These are phyloP conservation scores for Dothistroma septosporum DNA, from an alignment of 2,329 filamentous ascomycete genomes.

Conservation along the genomic window DNA sequence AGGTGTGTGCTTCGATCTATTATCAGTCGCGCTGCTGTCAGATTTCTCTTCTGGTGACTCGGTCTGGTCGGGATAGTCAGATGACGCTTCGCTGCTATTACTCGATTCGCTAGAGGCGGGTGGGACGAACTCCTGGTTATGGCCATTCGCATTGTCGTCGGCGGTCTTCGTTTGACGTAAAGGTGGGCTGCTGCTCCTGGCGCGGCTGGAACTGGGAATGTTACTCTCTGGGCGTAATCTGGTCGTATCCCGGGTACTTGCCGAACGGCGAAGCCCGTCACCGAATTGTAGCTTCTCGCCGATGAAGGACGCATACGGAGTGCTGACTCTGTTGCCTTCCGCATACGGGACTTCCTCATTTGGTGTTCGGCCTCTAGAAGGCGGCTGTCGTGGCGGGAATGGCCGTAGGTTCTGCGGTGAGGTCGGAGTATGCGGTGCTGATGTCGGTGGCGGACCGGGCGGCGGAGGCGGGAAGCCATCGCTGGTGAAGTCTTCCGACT, in stretches of 20 bases:
- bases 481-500: slow-evolving; percentile 29
- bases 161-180: slow-evolving; percentile 1
- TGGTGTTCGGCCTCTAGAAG: slow-evolving; percentile 31
- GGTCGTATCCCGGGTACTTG: slow-evolving; percentile 48
- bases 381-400: slow-evolving; percentile 35
- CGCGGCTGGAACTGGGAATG: slow-evolving; percentile 27
- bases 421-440: slow-evolving; percentile 22
- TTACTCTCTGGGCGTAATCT: slow-evolving; percentile 26
- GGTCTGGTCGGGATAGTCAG: slow-evolving; percentile 13
- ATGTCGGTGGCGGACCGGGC: slow-evolving; percentile 38
- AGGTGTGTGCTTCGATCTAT: slow-evolving; percentile 9
- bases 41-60: slow-evolving; percentile 12
- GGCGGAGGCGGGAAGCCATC: slow-evolving; percentile 31
- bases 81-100: slow-evolving; percentile 23
- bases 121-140: slow-evolving; percentile 16
- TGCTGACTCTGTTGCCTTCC: slow-evolving; percentile 48
- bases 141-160: not conserved
- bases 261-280: slow-evolving; percentile 49
- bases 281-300: slow-evolving; percentile 56
- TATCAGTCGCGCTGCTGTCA: slow-evolving; percentile 6
- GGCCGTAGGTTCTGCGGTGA: slow-evolving; percentile 36
- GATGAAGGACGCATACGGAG: slow-evolving; percentile 51
- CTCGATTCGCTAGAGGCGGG: slow-evolving; percentile 5
- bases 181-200: slow-evolving; percentile 12
- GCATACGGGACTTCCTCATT: slow-evolving; percentile 40